phyloP scores from a whole-genome alignment of 345 rosid genomes.

The Ceriops zippeliana region DNA sequence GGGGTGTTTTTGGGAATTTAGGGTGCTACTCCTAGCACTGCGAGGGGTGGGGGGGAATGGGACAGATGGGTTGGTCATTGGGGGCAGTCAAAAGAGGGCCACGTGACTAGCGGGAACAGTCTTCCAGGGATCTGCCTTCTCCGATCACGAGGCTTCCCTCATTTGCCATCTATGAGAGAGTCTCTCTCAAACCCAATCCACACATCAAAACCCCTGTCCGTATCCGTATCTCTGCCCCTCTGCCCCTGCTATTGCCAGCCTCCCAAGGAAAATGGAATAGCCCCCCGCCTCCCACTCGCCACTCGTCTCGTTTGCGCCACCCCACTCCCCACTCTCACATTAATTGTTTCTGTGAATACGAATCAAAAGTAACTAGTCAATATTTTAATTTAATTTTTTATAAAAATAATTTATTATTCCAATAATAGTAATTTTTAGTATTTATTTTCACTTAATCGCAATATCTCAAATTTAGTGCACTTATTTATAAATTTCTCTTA shows the following conservation, averaged over 20 bases:
- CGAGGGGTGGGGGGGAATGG: not conserved
- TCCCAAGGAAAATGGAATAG: constrained; percentile 75
- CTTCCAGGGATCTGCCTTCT: constrained; percentile 74
- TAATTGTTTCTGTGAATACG: too few species aligned
- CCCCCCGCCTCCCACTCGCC: not conserved
- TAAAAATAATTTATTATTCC: too few species aligned
- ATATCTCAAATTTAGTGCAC: too few species aligned
- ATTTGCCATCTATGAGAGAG: not conserved
- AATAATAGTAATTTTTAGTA: too few species aligned
- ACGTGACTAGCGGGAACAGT: constrained; percentile 78
- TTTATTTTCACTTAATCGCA: too few species aligned
- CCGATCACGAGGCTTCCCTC: constrained; percentile 63
- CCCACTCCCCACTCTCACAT: too few species aligned
- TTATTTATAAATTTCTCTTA: too few species aligned
- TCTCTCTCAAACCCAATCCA: not conserved
- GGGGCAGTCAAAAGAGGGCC: constrained; percentile 63
- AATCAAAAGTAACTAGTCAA: too few species aligned
- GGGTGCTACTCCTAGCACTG: constrained; percentile 27
- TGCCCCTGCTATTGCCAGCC: constrained; percentile 40
- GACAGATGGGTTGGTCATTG: constrained; percentile 34
- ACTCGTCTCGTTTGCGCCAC: not conserved
- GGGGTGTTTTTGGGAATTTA: not conserved
- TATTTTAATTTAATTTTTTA: too few species aligned
- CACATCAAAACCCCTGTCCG: constrained; percentile 31
- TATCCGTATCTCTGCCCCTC: constrained; percentile 34